phyloP scores from a whole-genome alignment of 768 basidiomycete genomes.

The Termitomyces sp. region DNA sequence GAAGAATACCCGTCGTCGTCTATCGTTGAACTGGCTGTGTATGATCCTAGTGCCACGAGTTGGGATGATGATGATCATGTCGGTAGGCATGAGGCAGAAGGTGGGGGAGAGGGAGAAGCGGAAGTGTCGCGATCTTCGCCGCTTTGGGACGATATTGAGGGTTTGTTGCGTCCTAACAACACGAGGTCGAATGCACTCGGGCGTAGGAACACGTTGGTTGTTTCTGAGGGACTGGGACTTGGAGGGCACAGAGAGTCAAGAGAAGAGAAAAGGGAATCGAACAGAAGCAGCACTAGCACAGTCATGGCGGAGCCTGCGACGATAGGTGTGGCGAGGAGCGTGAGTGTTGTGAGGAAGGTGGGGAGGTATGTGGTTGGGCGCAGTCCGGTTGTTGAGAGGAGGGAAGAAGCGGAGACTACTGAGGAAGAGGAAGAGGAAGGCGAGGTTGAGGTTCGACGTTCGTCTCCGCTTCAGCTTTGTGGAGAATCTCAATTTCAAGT shows the following conservation, averaged over 20 bases:
- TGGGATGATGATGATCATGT: conserved; percentile 1
- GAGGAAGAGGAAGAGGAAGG: conserved; percentile 6
- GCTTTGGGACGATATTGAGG: conserved; percentile 11
- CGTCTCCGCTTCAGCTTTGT: no score
- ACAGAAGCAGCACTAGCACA: conserved; percentile 39
- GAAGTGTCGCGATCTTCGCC: conserved; percentile 2
- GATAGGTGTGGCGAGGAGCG: conserved; percentile 32
- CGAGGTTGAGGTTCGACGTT: neutral
- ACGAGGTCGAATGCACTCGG: neutral
- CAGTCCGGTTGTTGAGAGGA: conserved; percentile 11
- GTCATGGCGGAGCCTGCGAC: conserved; percentile 31
- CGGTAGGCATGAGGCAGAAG: no score
- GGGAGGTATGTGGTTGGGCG: conserved; percentile 45
- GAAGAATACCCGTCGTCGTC: conserved; percentile 12
- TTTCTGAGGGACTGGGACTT: neutral
- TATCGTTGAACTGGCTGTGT: conserved; percentile 15
- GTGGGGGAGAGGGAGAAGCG: neutral
- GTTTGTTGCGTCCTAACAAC: conserved; percentile 6
- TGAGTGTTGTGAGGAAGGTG: conserved; percentile 42
- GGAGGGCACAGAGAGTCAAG: neutral
- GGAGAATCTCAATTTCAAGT: no score
- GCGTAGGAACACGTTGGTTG: neutral
- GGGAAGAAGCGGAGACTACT: conserved; percentile 1
- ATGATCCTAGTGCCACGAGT: conserved; percentile 11
- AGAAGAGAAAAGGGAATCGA: conserved; percentile 29